Evolutionary conservation across 805 yeast genomes (phyloP), one percentile per base, ranked within the genome.

Genomic region (Suhomyces faveliae): DNA sequence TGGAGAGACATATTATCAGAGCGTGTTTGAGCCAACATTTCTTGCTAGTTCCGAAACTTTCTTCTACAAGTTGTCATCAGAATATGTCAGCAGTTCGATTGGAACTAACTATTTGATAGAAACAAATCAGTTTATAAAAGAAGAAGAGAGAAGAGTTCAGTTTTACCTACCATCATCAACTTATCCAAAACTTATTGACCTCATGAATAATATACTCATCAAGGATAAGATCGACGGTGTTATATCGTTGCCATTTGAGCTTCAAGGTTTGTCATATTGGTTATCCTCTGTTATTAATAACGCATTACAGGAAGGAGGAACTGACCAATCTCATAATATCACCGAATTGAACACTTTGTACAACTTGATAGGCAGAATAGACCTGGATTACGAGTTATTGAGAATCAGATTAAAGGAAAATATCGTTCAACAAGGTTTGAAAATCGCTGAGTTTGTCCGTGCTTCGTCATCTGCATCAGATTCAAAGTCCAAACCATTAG

Each of bases 11-110:
- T 85, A 81, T 53, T 89, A 86, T 58, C 68, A 74, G 21, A 76
- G 73, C 15, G 74, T 69, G 38, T 86, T 90, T 61, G 96, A 89
- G 56, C 90, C 89, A 0, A 66, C 62, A 43, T 75, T 88, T 39
- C 58, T 88, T 43, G 60, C 69, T 3, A 74, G 74, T 25, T 79
- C 92, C 0, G 78, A 74, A 47, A 63, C 66, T 1, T 88, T 78
- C 61, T 91, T 85, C 59, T 59, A 68, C 11, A 60, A 60, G 7
- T 66, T 79, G 10, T 73, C 86, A 0, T 60, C 54, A 3, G 79
- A 78, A 12, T 63, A 79, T 29, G 57, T 81, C 40, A 71, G 29
- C 52, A 60, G 41, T 62, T 65, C 46, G 62, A 57, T 48, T 49
- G 89, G 91, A 0, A 59, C 83, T 0, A 67, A 75, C 2, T 87